Conservation (phyloP, 2,329 filamentous ascomycete genomes). For the Fusarium penzigii region DNA sequence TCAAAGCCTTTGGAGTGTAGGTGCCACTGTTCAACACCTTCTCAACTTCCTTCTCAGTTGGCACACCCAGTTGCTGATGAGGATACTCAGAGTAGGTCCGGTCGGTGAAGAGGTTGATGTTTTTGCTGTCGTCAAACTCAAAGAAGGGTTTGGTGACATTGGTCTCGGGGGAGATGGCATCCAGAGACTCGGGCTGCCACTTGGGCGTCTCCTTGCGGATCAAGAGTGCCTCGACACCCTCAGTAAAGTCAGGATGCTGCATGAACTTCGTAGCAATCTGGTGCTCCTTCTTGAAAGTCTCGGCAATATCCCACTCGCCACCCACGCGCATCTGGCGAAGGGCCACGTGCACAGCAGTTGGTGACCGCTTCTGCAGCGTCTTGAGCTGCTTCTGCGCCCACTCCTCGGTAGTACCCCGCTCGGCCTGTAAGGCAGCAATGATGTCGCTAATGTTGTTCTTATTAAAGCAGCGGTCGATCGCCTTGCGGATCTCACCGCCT, state of each 20-base stretch:
- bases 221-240: constrained; percentile 83
- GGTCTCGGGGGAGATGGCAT: constrained; percentile 60
- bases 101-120: constrained; percentile 62
- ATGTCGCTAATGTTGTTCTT: constrained; percentile 70
- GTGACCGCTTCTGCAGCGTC: constrained; percentile 77
- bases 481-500: constrained; percentile 68
- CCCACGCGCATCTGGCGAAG: constrained; percentile 81
- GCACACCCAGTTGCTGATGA: constrained; percentile 68
- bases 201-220: constrained; percentile 68
- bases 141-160: constrained; percentile 71
- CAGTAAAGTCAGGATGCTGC: constrained; percentile 85
- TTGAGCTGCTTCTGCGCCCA: constrained; percentile 81
- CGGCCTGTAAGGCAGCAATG: constrained; percentile 63
- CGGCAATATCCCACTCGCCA: constrained; percentile 72
- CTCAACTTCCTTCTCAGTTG: constrained; percentile 65
- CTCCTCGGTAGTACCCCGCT: constrained; percentile 52
- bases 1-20: constrained; percentile 56
- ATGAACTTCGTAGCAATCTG: constrained; percentile 87
- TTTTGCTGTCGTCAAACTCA: constrained; percentile 42
- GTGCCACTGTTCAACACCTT: constrained; percentile 41
- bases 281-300: constrained; percentile 86
- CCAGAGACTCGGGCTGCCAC: constrained; percentile 76
- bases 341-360: constrained; percentile 82
- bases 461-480: constrained; percentile 83
- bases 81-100: constrained; percentile 74